Base-by-base conservation (phyloP, 2,329 filamentous ascomycete genomes). In the Colletotrichum gloeosporioides region DNA sequence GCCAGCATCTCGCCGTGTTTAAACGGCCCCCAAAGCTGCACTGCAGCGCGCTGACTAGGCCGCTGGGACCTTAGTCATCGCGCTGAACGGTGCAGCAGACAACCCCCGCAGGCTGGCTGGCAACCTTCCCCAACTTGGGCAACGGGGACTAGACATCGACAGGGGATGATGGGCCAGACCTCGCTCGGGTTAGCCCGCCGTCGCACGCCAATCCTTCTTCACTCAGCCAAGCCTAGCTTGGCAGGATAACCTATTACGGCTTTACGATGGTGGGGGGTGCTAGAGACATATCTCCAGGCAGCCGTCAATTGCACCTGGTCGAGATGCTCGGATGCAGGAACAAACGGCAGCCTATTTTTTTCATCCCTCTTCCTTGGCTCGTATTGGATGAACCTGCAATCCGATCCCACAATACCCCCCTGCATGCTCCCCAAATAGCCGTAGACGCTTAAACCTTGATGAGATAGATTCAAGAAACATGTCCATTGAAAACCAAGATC, bases 351-450 rank as follows among this genome's bases (percentile, higher is more conserved):
- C 49, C 62, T 65, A 31, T 25, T 44, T 27, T 3, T 29, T 6
- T 9, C 49, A 22, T 53, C 25, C 13, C 31, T 62, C 62, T 27
- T 53, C 59, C 63, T 44, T 36, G 57, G 44, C 29, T 63, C 57
- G 57, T 59, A 76, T 61, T 69, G 73, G 64, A 73, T 49, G 73
- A 73, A 73, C 69, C 25, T 32, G 63, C 57, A 59, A 13, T 57
- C 31, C 73, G 32, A 73, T 63, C 63, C 36, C 39, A n/a, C 18
- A 32, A 68, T 22, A 22, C 22, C n/a, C 57, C 57, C 27, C 57
- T 49, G 53, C 22, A 36, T 70, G 8, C 27, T 71, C 62, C 64
- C 5, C 12, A 64, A 69, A 73, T 76, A 76, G 44, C 44, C 44
- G 57, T 27, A 57, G 32, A 59, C 68, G 63, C 31, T 53, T 64